A percentile compares a stretch with the other conserved stretches of the same genome.
These are phyloP conservation scores for Volvariella volvacea DNA, from an alignment of 1,284 basidiomycete species.

Conservation along the genomic window DNA sequence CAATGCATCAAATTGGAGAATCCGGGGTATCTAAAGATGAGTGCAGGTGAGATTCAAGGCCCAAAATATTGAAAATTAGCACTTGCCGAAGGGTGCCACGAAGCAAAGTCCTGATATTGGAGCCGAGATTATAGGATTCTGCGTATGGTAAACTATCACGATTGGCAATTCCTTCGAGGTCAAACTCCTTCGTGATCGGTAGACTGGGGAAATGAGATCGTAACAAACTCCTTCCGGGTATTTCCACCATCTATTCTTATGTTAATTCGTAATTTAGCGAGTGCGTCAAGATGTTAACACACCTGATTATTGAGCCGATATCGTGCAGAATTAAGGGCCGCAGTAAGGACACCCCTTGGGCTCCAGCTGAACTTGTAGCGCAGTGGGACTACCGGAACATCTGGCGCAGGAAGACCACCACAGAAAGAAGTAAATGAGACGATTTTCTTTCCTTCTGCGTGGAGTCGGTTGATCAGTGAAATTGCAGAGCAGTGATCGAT, in stretches of 20 bases:
- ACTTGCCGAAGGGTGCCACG: constrained; percentile 79
- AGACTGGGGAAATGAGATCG: constrained; percentile 56
- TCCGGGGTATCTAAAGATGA: constrained; percentile 68
- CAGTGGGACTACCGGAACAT: constrained; percentile 54
- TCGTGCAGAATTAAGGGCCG: constrained; percentile 72
- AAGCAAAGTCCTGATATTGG: constrained; percentile 61
- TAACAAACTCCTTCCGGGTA: constrained; percentile 54
- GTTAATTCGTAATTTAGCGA: constrained; percentile 1
- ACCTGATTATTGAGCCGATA: constrained; percentile 64
- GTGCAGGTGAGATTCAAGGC: not conserved
- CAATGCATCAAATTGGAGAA: constrained; percentile 74
- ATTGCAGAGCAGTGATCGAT: constrained; percentile 93
- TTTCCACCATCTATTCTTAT: constrained; percentile 33
- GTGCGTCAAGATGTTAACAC: constrained; percentile 12
- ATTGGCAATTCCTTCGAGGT: constrained; percentile 86
- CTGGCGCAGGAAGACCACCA: constrained; percentile 85
- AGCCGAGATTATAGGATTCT: constrained; percentile 62
- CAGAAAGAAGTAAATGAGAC: constrained; percentile 89
- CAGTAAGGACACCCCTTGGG: constrained; percentile 81
- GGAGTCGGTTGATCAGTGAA: constrained; percentile 59
- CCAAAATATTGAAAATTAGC: not conserved
- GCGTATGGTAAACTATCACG: constrained; percentile 80
- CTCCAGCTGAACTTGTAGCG: constrained; percentile 97
- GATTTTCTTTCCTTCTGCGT: constrained; percentile 55
- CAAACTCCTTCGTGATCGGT: constrained; percentile 61